These are phyloP conservation scores for Kwoniella europaea DNA, from an alignment of 768 basidiomycete genomes.

Conservation along the genomic window DNA sequence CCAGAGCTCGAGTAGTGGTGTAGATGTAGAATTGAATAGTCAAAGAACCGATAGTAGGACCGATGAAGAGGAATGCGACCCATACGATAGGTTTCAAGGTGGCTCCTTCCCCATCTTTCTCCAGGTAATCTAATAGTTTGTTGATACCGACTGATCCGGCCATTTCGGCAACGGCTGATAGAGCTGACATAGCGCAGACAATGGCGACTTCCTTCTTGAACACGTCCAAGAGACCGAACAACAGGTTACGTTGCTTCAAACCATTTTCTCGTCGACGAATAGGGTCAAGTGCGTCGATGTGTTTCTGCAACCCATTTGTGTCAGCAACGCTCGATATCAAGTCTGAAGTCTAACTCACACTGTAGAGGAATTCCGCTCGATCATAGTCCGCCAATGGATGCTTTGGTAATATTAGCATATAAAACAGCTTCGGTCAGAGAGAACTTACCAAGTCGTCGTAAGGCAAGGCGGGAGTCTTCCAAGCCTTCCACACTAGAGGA, in stretches of 20 bases:
- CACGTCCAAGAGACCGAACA: constrained; percentile 61
- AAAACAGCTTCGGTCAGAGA: background rate
- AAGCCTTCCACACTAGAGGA: constrained; percentile 57
- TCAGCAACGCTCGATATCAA: too few relatives aligned
- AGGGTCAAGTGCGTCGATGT: constrained; percentile 59
- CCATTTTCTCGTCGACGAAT: constrained; percentile 54
- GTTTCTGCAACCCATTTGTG: constrained; percentile 20
- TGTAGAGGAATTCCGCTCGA: constrained; percentile 52
- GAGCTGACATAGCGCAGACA: constrained; percentile 35
- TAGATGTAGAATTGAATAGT: constrained; percentile 64
- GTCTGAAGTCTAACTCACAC: constrained; percentile 23
- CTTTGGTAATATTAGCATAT: constrained; percentile 6
- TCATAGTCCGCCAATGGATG: constrained; percentile 64
- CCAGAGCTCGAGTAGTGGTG: constrained; percentile 60
- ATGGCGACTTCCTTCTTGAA: constrained; percentile 36
- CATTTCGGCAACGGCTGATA: constrained; percentile 53
- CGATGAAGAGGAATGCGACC: constrained; percentile 63
- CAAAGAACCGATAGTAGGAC: constrained; percentile 56
- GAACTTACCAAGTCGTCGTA: constrained; percentile 52
- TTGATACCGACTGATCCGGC: constrained; percentile 60
- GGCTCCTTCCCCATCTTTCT: constrained; percentile 63
- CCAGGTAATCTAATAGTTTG: constrained; percentile 63
- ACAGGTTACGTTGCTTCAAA: constrained; percentile 61
- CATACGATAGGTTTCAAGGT: constrained; percentile 72
- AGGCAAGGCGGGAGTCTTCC: constrained; percentile 50